Conservation (phyloP, 1,284 basidiomycete species). For the Mycosarcoma mackinlayi region DNA sequence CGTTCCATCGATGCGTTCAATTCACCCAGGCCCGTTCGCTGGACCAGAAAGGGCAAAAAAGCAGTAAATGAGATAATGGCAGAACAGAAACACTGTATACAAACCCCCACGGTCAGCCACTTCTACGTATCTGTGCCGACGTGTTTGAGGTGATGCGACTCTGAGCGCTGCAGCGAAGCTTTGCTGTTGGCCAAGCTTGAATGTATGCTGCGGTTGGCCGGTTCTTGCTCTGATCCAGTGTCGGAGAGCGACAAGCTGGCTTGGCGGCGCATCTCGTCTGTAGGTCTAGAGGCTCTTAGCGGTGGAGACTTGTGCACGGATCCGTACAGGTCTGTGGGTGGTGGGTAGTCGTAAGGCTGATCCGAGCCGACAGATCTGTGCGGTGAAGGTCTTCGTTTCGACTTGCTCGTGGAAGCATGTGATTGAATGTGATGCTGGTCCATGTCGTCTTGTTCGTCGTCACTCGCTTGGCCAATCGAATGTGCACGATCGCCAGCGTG, state of each 20-base stretch:
- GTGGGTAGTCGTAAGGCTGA: conserved; percentile 37
- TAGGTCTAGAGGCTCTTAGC: conserved; percentile 9
- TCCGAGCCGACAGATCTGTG: conserved; percentile 4
- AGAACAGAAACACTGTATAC: too few species aligned
- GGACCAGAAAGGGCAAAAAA: too few species aligned
- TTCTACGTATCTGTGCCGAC: conserved; percentile 24
- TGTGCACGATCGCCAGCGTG: conserved; percentile 1
- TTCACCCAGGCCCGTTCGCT: too few species aligned
- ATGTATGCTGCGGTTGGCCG: conserved; percentile 4
- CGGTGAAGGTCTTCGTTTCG: conserved; percentile 22
- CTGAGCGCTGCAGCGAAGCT: conserved; percentile 18
- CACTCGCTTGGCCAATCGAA: conserved; percentile 23
- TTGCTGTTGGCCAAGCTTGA: conserved; percentile 14
- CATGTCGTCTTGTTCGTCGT: conserved; percentile 16
- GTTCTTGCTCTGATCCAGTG: conserved; percentile 20
- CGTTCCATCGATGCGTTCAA: too few species aligned
- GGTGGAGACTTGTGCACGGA: conserved; percentile 33
- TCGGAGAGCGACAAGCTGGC: conserved; percentile 36
- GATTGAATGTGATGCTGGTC: conserved; percentile 15
- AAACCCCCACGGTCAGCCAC: too few species aligned
- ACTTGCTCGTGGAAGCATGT: conserved; percentile 14
- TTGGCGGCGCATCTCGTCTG: conserved; percentile 37
- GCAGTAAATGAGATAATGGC: conserved; percentile 6
- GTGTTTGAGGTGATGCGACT: conserved; percentile 33
- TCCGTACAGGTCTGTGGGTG: conserved; percentile 25